A percentile compares a stretch with the other conserved stretches of the same genome.
These are phyloP conservation scores for Colletotrichum sublineola DNA, from an alignment of 2,329 filamentous ascomycete genomes.

Conservation along the genomic window DNA sequence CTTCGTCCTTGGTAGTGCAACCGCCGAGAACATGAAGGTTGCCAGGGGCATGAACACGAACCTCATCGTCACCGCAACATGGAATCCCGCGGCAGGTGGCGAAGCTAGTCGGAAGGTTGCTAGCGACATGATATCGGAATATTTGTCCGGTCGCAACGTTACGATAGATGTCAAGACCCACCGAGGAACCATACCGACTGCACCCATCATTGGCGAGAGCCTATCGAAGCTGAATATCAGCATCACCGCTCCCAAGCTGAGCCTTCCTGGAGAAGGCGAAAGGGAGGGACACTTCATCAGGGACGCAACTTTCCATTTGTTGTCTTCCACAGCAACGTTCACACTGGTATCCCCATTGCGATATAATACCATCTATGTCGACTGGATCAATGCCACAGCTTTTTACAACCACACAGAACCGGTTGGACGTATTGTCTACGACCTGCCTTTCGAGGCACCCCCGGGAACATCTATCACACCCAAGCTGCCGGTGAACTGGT, in stretches of 20 bases:
- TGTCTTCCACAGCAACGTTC: constrained; percentile 89
- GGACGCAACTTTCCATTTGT: constrained; percentile 86
- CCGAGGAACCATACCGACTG: constrained; percentile 77
- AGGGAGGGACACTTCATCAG: constrained; percentile 79
- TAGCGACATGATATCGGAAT: constrained; percentile 83
- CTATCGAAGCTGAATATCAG: constrained; percentile 80
- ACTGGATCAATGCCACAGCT: constrained; percentile 85
- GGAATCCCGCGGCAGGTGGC: constrained; percentile 80
- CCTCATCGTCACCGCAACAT: constrained; percentile 76
- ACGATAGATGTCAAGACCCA: constrained; percentile 82
- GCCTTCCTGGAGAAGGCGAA: constrained; percentile 65
- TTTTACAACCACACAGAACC: constrained; percentile 85
- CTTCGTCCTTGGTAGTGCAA: constrained; percentile 81
- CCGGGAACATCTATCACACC: constrained; percentile 82
- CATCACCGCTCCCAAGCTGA: constrained; percentile 77
- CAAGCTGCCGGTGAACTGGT: constrained; percentile 85
- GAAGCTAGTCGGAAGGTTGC: constrained; percentile 72
- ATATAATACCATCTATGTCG: constrained; percentile 80
- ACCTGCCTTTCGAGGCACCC: constrained; percentile 79
- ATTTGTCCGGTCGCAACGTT: constrained; percentile 89
- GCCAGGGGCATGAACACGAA: constrained; percentile 79
- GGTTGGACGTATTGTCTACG: constrained; percentile 82
- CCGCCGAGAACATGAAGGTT: constrained; percentile 73
- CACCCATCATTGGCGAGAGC: constrained; percentile 79
- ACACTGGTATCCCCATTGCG: constrained; percentile 83